phyloP scores from a whole-genome alignment of 2,329 filamentous ascomycete genomes.

The Xylariaceae sp. region DNA sequence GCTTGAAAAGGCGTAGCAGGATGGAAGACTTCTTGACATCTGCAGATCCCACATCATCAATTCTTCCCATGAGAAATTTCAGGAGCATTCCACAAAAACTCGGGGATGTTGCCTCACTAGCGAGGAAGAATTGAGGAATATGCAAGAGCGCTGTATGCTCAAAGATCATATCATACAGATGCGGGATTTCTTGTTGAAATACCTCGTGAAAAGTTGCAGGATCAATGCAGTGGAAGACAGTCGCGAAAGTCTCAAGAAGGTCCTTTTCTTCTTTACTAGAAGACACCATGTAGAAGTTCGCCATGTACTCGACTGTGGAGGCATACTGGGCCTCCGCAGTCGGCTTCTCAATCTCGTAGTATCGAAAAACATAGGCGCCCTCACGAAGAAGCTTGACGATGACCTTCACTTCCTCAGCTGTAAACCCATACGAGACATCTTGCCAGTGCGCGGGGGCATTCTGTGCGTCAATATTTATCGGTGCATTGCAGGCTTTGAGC shows the following conservation, averaged over 20 bases:
- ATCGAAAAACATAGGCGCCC: conserved; percentile 93
- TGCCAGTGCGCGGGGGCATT: conserved; percentile 90
- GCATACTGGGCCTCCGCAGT: conserved; percentile 74
- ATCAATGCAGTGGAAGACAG: conserved; percentile 97
- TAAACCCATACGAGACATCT: conserved; percentile 95
- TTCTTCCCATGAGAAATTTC: conserved; percentile 95
- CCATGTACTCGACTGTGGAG: conserved; percentile 89
- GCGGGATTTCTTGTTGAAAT: conserved; percentile 95
- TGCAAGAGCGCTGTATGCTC: conserved; percentile 93
- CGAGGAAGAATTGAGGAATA: conserved; percentile 96
- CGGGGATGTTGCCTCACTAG: conserved; percentile 96
- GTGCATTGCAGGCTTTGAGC: conserved; percentile 85
- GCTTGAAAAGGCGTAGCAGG: conserved; percentile 90
- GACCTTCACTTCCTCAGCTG: conserved; percentile 94
- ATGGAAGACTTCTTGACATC: conserved; percentile 95
- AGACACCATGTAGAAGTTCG: conserved; percentile 92
- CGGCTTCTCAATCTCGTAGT: conserved; percentile 90
- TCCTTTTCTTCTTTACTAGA: conserved; percentile 98
- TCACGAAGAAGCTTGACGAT: conserved; percentile 98
- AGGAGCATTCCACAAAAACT: conserved; percentile 98
- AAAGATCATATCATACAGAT: conserved; percentile 97
- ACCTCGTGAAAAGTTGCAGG: conserved; percentile 98
- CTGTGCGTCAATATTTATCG: conserved; percentile 72
- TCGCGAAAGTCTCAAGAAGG: conserved; percentile 94
- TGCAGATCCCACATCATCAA: conserved; percentile 90